Conservation (phyloP, 1,284 basidiomycete genomes). For the Heterobasidion occidentale region DNA sequence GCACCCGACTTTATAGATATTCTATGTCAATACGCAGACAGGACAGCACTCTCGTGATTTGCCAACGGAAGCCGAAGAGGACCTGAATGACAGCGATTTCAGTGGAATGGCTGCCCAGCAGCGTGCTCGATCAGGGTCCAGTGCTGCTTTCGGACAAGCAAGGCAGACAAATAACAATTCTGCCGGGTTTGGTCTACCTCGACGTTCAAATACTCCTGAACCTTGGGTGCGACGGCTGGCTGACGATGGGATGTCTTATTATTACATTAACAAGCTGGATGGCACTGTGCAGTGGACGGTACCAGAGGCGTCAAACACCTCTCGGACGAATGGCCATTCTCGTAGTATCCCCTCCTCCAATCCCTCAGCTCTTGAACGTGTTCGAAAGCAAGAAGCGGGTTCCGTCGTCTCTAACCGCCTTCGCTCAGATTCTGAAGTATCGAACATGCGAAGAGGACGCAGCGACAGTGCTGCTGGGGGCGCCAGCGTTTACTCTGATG, state of each 20-base stretch:
- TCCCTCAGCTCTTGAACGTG: conserved; percentile 3
- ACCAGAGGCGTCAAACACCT: conserved; percentile 28
- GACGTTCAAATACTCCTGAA: conserved; percentile 55
- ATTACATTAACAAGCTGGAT: conserved; percentile 70
- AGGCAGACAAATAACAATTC: conserved; percentile 20
- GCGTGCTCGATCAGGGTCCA: conserved; percentile 45
- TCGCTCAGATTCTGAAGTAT: conserved; percentile 30
- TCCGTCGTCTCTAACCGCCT: conserved; percentile 18
- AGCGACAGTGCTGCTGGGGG: conserved; percentile 31
- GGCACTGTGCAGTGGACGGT: conserved; percentile 64
- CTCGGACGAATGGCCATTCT: conserved; percentile 5
- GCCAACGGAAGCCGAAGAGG: conserved; percentile 63
- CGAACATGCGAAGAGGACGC: conserved; percentile 21
- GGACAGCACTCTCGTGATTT: conserved; percentile 82
- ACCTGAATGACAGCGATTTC: conserved; percentile 48
- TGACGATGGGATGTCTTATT: conserved; percentile 80
- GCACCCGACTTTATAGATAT: conserved; percentile 53
- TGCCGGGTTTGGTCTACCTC: conserved; percentile 55
- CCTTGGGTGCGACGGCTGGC: conserved; percentile 76
- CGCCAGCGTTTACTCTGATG: conserved; percentile 68
- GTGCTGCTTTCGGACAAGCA: conserved; percentile 23
- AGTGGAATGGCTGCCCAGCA: conserved; percentile 48
- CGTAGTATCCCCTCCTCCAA: background rate
- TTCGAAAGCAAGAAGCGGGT: conserved; percentile 2
- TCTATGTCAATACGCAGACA: conserved; percentile 89